Conservation (phyloP, 345 rosid species). For the Brassica napus region DNA sequence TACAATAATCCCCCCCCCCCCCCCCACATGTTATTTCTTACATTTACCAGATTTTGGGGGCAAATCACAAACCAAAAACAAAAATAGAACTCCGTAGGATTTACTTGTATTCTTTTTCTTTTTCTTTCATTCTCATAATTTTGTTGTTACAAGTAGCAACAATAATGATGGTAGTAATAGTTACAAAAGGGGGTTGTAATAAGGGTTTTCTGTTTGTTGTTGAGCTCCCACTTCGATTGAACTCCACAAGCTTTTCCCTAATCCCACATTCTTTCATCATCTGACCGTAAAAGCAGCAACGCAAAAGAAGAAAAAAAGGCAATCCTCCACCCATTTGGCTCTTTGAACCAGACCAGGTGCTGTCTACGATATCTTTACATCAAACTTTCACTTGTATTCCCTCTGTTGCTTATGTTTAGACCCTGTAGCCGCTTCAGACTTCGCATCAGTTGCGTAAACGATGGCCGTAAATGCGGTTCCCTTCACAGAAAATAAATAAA, state of each 20-base stretch:
- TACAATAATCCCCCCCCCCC: constrained; percentile 24
- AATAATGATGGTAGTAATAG: constrained; percentile 20
- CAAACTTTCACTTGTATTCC: constrained; percentile 36
- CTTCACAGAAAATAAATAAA: constrained; percentile 41
- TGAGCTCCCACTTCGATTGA: constrained; percentile 94
- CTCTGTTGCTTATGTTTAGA: constrained; percentile 48
- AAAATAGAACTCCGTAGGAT: neutral
- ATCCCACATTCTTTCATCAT: constrained; percentile 35
- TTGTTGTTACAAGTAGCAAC: constrained; percentile 28
- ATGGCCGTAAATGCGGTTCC: constrained; percentile 82
- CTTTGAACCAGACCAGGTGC: constrained; percentile 63
- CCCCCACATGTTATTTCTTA: constrained; percentile 2
- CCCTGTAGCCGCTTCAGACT: constrained; percentile 61
- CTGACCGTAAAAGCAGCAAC: constrained; percentile 35
- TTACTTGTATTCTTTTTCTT: constrained; percentile 4
- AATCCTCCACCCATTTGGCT: constrained; percentile 43
- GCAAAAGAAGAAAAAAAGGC: neutral
- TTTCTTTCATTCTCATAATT: constrained; percentile 29
- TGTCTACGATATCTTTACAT: constrained; percentile 40
- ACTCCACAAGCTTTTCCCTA: constrained; percentile 58
- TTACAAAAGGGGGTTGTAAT: constrained; percentile 43
- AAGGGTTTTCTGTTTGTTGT: constrained; percentile 49
- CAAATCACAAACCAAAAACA: constrained; percentile 11
- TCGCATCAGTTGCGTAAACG: constrained; percentile 73
- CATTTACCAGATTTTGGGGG: constrained; percentile 35